Conservation (phyloP, 768 basidiomycete species). For the Multifurca ochricompacta region DNA sequence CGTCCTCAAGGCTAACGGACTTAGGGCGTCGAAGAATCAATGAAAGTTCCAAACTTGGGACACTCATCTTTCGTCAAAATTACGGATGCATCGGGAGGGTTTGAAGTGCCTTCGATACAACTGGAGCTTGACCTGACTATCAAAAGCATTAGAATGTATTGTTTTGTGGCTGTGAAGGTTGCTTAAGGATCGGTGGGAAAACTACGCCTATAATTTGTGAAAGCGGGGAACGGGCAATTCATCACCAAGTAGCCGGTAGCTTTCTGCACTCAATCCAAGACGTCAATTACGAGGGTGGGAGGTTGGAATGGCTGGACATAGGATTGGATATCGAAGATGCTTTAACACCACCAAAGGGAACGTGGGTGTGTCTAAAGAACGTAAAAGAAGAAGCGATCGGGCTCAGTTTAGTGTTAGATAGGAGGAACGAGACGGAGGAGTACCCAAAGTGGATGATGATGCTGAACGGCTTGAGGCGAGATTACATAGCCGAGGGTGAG, state of each 20-base stretch:
- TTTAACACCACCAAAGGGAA: neutral
- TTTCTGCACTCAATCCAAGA: too few species aligned
- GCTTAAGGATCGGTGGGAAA: too few species aligned
- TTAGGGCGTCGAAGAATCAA: neutral
- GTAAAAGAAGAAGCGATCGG: constrained; percentile 4
- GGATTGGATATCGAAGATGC: neutral
- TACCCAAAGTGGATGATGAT: neutral
- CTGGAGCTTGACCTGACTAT: too few species aligned
- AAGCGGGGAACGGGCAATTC: too few species aligned
- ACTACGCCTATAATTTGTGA: too few species aligned
- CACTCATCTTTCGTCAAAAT: neutral
- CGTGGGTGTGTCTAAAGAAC: neutral
- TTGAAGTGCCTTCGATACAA: too few species aligned
- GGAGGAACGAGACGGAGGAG: neutral
- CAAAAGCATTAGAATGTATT: too few species aligned
- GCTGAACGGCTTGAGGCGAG: neutral
- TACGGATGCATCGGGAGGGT: too few species aligned
- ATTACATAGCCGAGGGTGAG: neutral
- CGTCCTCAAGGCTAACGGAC: neutral
- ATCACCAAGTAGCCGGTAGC: too few species aligned
- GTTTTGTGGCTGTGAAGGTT: too few species aligned
- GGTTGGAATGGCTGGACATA: neutral
- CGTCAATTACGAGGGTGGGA: too few species aligned
- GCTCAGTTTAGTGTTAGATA: neutral
- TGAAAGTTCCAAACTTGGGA: too few species aligned